These are phyloP conservation scores for Fraxinus ornus DNA, from an alignment of 305 asterid genomes.

Conservation along the genomic window DNA sequence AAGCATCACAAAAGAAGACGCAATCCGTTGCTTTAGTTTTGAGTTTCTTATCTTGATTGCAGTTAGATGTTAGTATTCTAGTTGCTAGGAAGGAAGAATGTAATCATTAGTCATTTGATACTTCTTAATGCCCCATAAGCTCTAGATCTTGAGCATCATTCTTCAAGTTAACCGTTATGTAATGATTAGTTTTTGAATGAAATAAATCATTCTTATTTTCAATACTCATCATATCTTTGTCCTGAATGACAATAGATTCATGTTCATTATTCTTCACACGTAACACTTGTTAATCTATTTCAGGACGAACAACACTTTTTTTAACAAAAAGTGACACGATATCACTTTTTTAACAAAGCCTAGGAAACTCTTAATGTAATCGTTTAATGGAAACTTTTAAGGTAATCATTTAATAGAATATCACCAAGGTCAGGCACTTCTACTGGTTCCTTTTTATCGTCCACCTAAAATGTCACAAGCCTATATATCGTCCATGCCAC, in stretches of 20 bases:
- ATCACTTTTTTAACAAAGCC: too few relatives aligned
- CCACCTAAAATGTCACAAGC: too few relatives aligned
- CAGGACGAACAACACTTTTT: too few relatives aligned
- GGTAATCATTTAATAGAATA: too few relatives aligned
- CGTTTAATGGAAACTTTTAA: too few relatives aligned
- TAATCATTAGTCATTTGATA: constrained; percentile 23
- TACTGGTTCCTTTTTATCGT: too few relatives aligned
- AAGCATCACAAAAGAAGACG: constrained; percentile 2
- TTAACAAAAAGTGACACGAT: too few relatives aligned
- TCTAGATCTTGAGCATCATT: constrained; percentile 27
- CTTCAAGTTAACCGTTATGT: constrained; percentile 24
- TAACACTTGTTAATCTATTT: background rate
- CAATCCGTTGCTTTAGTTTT: constrained; percentile 2
- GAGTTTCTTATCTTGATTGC: constrained; percentile 19
- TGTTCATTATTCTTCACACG: background rate
- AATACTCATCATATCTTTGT: background rate
- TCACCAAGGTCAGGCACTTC: too few relatives aligned
- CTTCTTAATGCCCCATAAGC: constrained; percentile 25
- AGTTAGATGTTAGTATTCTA: constrained; percentile 32
- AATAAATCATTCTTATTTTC: constrained; percentile 6
- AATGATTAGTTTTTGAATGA: constrained; percentile 17
- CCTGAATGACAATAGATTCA: background rate
- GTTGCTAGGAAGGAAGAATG: constrained; percentile 31
- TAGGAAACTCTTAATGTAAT: too few relatives aligned
- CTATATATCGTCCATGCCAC: too few relatives aligned